A percentile compares a stretch with the other conserved stretches of the same genome.
phyloP scores from a whole-genome alignment of 2,329 filamentous ascomycete species.

The Mycosphaerella sp. region DNA sequence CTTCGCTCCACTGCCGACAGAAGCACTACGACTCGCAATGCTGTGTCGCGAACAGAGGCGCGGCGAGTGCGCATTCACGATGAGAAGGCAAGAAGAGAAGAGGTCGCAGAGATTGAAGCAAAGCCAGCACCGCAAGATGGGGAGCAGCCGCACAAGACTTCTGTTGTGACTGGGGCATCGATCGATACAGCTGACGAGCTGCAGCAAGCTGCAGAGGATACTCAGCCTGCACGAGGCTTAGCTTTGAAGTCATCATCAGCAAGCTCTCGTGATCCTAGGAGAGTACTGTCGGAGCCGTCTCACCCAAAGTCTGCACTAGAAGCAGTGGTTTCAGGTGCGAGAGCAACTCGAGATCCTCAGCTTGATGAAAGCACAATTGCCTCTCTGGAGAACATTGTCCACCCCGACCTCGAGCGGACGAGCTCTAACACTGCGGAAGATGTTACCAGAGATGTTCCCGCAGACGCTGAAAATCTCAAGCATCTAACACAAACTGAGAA shows the following conservation, averaged over 20 bases:
- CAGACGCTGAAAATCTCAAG: slow-evolving; percentile 5
- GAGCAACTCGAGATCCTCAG: slow-evolving; percentile 25
- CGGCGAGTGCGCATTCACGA: slow-evolving; percentile 11
- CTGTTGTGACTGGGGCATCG: slow-evolving; percentile 5
- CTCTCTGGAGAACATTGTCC: slow-evolving; percentile 42
- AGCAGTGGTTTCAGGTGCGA: slow-evolving; percentile 38
- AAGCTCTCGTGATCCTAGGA: slow-evolving; percentile 1
- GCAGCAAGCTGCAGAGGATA: not conserved
- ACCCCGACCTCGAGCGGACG: slow-evolving; percentile 24
- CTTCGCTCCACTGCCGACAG: not conserved
- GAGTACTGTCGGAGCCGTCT: slow-evolving; percentile 16
- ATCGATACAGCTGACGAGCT: slow-evolving; percentile 4
- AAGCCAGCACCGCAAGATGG: slow-evolving; percentile 2
- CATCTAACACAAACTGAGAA: slow-evolving; percentile 36
- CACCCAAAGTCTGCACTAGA: slow-evolving; percentile 33
- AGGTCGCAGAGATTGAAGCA: slow-evolving; percentile 3
- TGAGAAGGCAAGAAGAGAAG: slow-evolving; percentile 7
- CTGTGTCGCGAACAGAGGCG: slow-evolving; percentile 3
- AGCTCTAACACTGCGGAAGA: slow-evolving; percentile 19
- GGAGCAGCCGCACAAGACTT: slow-evolving; percentile 1
- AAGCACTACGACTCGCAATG: not conserved
- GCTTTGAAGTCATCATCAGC: slow-evolving; percentile 1
- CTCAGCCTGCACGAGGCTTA: slow-evolving; percentile 1
- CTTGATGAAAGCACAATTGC: slow-evolving; percentile 45
- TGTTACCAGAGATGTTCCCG: slow-evolving; percentile 4